These are phyloP conservation scores for Alternaria brassicae DNA, from an alignment of 2,329 filamentous ascomycete species.

Conservation along the genomic window DNA sequence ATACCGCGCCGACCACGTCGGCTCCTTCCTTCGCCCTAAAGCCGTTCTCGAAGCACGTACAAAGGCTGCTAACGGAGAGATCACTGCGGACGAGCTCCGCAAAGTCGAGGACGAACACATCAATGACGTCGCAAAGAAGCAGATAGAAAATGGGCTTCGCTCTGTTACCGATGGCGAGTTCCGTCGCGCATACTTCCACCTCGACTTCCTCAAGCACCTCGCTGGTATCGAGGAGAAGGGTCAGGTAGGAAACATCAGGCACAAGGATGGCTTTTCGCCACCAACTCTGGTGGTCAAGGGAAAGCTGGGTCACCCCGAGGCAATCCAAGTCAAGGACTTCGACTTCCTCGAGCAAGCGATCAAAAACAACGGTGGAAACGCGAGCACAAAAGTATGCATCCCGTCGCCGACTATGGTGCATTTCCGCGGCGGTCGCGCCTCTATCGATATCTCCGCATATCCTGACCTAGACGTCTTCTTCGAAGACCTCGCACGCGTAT, in stretches of 20 bases:
- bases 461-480: slow-evolving; percentile 64
- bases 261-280: slow-evolving; percentile 58
- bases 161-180: slow-evolving; percentile 65
- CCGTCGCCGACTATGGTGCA: slow-evolving; percentile 67
- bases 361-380: slow-evolving; percentile 46
- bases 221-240: slow-evolving; percentile 62
- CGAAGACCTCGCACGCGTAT: slow-evolving; percentile 62
- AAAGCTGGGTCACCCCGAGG: slow-evolving; percentile 60
- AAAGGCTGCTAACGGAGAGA: slow-evolving; percentile 55
- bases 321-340: slow-evolving; percentile 65
- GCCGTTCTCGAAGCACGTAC: slow-evolving; percentile 59
- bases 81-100: slow-evolving; percentile 56
- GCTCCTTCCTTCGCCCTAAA: slow-evolving; percentile 62
- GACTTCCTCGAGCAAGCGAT: slow-evolving; percentile 61
- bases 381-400: slow-evolving; percentile 64
- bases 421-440: slow-evolving; percentile 63
- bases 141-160: slow-evolving; percentile 59
- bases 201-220: slow-evolving; percentile 65
- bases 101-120: slow-evolving; percentile 61
- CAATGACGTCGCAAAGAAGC: slow-evolving; percentile 56
- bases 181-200: slow-evolving; percentile 64
- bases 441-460: slow-evolving; percentile 61
- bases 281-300: slow-evolving; percentile 62
- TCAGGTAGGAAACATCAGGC: slow-evolving; percentile 53
- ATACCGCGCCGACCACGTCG: slow-evolving; percentile 62